phyloP scores from a whole-genome alignment of 768 basidiomycete genomes.

The Tylopilus vinaceipallidus region DNA sequence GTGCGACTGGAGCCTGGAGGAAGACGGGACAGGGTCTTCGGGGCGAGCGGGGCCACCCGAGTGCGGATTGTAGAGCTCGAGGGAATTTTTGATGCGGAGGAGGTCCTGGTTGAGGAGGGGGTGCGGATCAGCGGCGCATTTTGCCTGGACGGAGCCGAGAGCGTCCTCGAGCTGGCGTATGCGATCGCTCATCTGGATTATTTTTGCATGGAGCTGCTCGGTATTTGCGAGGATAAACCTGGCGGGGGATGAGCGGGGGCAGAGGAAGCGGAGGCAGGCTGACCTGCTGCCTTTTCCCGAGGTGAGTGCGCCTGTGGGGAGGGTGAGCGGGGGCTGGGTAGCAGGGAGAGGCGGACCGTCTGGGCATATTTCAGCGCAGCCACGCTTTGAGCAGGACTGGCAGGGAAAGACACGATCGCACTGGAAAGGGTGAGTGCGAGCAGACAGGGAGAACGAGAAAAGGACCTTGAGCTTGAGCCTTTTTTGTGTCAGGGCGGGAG shows the following conservation, averaged over 20 bases:
- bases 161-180: conserved; percentile 66
- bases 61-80: conserved; percentile 55
- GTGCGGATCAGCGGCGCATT: conserved; percentile 42
- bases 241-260: conserved; percentile 13
- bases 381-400: conserved; percentile 64
- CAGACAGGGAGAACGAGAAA: neutral
- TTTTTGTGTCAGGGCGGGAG: neutral
- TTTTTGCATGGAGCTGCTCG: conserved; percentile 64
- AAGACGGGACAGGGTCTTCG: conserved; percentile 13
- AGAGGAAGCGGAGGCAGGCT: conserved; percentile 8
- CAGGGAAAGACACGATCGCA: conserved; percentile 68
- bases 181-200: conserved; percentile 57
- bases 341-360: conserved; percentile 39
- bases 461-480: conserved; percentile 60
- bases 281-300: conserved; percentile 65
- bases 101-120: conserved; percentile 60
- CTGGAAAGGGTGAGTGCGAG: conserved; percentile 30
- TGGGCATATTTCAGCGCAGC: conserved; percentile 61
- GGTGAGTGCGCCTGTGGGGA: conserved; percentile 49
- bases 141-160: conserved; percentile 43
- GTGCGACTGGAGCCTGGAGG: conserved; percentile 4
- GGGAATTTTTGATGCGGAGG: conserved; percentile 61
- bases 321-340: neutral
- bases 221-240: conserved; percentile 71
- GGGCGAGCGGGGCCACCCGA: neutral